phyloP scores from a whole-genome alignment of 305 asterid species.

The Solanum chacoense region DNA sequence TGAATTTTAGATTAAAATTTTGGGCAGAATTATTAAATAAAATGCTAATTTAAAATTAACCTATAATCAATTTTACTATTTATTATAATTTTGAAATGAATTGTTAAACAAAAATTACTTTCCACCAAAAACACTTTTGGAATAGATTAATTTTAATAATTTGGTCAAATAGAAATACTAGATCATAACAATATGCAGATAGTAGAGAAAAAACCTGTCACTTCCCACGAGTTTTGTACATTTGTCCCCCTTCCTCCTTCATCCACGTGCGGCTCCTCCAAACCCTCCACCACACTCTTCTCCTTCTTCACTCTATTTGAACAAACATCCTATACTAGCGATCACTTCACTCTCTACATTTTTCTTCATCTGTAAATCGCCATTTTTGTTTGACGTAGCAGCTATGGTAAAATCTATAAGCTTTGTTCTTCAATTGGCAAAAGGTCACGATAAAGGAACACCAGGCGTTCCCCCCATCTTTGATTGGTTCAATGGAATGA shows the following conservation, averaged over 20 bases:
- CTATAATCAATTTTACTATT: not conserved
- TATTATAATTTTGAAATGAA: not conserved
- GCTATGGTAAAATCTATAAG: not conserved
- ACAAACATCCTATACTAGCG: not conserved
- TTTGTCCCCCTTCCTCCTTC: not conserved
- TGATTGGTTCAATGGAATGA: not conserved
- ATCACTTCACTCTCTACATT: not conserved
- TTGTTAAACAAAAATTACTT: not conserved
- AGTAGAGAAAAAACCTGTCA: not conserved
- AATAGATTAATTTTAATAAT: not conserved
- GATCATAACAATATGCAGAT: not conserved
- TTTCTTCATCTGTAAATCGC: not conserved
- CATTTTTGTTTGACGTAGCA: not conserved
- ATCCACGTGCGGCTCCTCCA: not conserved
- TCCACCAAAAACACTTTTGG: not conserved
- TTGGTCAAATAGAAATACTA: not conserved
- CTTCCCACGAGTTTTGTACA: not conserved
- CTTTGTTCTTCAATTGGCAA: not conserved
- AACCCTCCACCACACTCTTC: not conserved
- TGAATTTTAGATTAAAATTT: too few relatives aligned
- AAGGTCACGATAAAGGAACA: not conserved
- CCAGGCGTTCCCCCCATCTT: not conserved
- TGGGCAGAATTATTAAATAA: too few relatives aligned
- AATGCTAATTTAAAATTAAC: not conserved
- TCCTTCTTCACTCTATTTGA: not conserved